Evolutionary conservation across 805 yeast species (phyloP).

Genomic region (Monosporozyma aerobia): DNA sequence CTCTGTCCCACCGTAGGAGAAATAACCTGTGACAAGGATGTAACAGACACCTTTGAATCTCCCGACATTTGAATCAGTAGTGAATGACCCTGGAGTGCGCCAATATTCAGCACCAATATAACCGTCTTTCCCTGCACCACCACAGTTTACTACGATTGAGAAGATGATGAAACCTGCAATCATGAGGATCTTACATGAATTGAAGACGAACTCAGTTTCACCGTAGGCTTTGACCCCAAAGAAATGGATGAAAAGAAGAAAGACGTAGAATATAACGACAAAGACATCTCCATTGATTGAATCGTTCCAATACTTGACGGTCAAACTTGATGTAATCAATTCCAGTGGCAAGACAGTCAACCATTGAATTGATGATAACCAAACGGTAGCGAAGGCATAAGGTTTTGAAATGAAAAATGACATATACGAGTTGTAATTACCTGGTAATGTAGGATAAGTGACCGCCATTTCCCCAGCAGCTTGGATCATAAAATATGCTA

Average conservation of each 20-base stretch:
- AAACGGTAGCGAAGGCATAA: conserved; percentile 63
- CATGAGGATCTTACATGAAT: conserved; percentile 45
- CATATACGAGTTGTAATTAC: conserved; percentile 34
- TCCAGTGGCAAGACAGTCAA: conserved; percentile 58
- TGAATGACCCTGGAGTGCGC: conserved; percentile 47
- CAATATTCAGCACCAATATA: conserved; percentile 54
- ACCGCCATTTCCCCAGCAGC: conserved; percentile 40
- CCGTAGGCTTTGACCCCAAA: conserved; percentile 61
- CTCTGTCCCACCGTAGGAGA: conserved; percentile 63
- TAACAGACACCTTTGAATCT: conserved; percentile 59
- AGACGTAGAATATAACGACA: conserved; percentile 44
- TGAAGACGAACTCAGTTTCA: conserved; percentile 55
- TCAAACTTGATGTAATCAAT: conserved; percentile 48
- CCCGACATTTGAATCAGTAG: conserved; percentile 19
- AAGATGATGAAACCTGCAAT: conserved; percentile 51
- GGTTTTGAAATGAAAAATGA: conserved; percentile 50
- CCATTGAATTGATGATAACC: conserved; percentile 60
- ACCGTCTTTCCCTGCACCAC: conserved; percentile 47
- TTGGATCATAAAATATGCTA: conserved; percentile 49
- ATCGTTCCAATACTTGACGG: conserved; percentile 44
- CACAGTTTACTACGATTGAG: conserved; percentile 46
- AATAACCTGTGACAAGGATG: conserved; percentile 53
- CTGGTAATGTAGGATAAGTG: conserved; percentile 32
- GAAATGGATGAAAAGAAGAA: conserved; percentile 45
- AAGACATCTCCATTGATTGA: conserved; percentile 43